Percentiles rank a stretch among this genome's conserved stretches.
Conservation (phyloP, 2,329 filamentous ascomycete species). For the Pyrenophora seminiperda region DNA sequence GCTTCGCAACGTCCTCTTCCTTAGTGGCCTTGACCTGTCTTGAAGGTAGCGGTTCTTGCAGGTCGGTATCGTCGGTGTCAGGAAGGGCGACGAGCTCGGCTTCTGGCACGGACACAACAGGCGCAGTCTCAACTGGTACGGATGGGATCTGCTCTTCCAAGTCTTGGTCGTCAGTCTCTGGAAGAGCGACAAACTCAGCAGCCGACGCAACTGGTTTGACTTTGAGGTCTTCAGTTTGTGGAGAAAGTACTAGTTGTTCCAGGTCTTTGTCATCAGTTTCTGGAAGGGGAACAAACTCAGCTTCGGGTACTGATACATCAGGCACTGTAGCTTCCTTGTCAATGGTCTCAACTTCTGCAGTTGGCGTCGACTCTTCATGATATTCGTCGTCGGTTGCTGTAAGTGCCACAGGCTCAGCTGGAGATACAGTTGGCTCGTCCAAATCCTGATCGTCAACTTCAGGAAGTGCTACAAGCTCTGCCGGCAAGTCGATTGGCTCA, state of each 20-base stretch:
- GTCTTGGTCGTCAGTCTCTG: background rate
- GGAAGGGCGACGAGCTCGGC: background rate
- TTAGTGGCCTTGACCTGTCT: too few species aligned
- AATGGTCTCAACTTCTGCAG: background rate
- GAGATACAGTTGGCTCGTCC: background rate
- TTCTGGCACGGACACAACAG: too few species aligned
- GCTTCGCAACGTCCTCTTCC: background rate
- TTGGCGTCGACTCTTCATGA: background rate
- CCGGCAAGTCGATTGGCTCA: background rate
- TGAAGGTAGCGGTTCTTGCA: too few species aligned
- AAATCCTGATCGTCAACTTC: constrained; percentile 5
- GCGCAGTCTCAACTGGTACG: background rate
- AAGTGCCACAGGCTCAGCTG: constrained; percentile 2
- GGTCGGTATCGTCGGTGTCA: background rate
- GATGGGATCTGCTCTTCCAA: background rate
- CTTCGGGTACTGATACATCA: too few species aligned
- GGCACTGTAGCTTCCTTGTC: background rate
- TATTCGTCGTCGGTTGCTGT: background rate
- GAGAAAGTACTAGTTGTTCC: too few species aligned
- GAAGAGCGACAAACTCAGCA: background rate
- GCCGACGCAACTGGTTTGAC: background rate
- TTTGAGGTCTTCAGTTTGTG: background rate
- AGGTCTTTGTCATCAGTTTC: background rate
- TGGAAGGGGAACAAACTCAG: background rate
- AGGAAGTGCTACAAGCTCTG: constrained; percentile 11